Evolutionary conservation across 2,329 filamentous ascomycete genomes (phyloP).

Genomic region (Grosmannia penicillata): DNA sequence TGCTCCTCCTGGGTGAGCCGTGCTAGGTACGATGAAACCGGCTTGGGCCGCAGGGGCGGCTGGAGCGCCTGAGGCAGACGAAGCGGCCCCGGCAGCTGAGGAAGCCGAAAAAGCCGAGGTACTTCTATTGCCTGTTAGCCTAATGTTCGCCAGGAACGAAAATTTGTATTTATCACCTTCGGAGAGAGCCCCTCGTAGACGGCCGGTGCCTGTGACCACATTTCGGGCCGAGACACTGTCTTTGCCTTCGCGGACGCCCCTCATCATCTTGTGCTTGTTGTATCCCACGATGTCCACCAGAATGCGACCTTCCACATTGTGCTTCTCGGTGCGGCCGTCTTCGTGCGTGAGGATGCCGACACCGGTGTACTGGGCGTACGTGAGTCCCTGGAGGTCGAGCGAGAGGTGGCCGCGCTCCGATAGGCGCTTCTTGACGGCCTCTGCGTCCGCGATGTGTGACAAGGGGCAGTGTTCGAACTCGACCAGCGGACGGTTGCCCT

Average conservation of each 20-base stretch:
- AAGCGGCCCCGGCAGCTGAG: too few relatives aligned
- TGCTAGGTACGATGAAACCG: too few relatives aligned
- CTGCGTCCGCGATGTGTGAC: slow-evolving; percentile 17
- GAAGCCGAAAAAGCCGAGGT: too few relatives aligned
- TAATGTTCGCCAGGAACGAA: not conserved
- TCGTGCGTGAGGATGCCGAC: slow-evolving; percentile 18
- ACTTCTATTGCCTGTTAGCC: not conserved
- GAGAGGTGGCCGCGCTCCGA: slow-evolving; percentile 21
- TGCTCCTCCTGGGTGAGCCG: slow-evolving; percentile 20
- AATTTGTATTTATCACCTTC: too few relatives aligned
- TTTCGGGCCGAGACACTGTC: slow-evolving; percentile 16
- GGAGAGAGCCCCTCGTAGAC: not conserved
- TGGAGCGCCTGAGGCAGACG: too few relatives aligned
- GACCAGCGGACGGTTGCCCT: slow-evolving; percentile 25
- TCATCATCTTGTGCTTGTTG: slow-evolving; percentile 23
- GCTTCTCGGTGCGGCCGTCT: slow-evolving; percentile 12
- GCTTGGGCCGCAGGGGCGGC: too few relatives aligned
- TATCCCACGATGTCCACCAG: slow-evolving; percentile 26
- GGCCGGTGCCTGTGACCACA: slow-evolving; percentile 4
- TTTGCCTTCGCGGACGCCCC: slow-evolving; percentile 20
- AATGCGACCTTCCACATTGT: slow-evolving; percentile 25
- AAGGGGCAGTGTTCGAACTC: slow-evolving; percentile 24
- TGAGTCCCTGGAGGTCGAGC: slow-evolving; percentile 25
- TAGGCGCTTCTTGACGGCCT: slow-evolving; percentile 16
- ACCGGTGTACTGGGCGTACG: slow-evolving; percentile 26